Evolutionary conservation across 23 red algal genomes (phyloP).

Genomic region (Cyanidium caldarium): DNA sequence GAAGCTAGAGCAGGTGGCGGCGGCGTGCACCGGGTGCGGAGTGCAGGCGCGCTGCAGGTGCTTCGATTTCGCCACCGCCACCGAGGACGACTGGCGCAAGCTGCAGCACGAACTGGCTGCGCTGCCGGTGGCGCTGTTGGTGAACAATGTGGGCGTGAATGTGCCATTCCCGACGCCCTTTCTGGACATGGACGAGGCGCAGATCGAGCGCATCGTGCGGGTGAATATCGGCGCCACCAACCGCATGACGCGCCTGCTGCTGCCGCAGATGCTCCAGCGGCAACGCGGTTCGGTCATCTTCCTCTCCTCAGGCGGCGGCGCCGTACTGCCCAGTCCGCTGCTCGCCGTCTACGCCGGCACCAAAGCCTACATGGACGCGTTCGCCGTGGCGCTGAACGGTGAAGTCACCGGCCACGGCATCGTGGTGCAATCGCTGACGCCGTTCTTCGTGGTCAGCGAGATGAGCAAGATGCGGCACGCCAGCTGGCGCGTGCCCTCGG

Average conservation of each 20-base stretch:
- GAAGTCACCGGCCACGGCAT: slow-evolving; percentile 34
- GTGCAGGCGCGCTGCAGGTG: slow-evolving; percentile 18
- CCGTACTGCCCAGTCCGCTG: slow-evolving; percentile 46
- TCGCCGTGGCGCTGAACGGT: slow-evolving; percentile 51
- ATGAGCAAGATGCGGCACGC: slow-evolving; percentile 75
- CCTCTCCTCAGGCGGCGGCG: slow-evolving; percentile 66
- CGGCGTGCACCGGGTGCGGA: slow-evolving; percentile 6
- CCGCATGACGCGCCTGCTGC: slow-evolving; percentile 39
- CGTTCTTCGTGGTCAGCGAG: slow-evolving; percentile 63
- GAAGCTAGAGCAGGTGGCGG: slow-evolving; percentile 29
- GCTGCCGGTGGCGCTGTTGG: slow-evolving; percentile 14
- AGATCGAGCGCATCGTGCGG: slow-evolving; percentile 48
- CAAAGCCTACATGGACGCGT: slow-evolving; percentile 77
- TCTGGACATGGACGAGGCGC: slow-evolving; percentile 41
- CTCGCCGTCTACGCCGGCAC: slow-evolving; percentile 69
- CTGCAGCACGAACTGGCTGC: background rate
- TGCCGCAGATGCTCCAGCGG: slow-evolving; percentile 40
- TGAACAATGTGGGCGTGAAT: slow-evolving; percentile 97
- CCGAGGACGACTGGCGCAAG: slow-evolving; percentile 13
- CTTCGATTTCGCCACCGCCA: slow-evolving; percentile 75
- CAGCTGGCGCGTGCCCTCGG: slow-evolving; percentile 42
- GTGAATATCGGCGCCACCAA: slow-evolving; percentile 62
- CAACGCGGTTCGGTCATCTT: slow-evolving; percentile 36
- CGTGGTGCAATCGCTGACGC: slow-evolving; percentile 41
- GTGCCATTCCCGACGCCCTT: slow-evolving; percentile 76